These are phyloP conservation scores for Anthoceros angustus DNA, from an alignment of 225 moss, liverwort and hornwort species.

Conservation along the genomic window DNA sequence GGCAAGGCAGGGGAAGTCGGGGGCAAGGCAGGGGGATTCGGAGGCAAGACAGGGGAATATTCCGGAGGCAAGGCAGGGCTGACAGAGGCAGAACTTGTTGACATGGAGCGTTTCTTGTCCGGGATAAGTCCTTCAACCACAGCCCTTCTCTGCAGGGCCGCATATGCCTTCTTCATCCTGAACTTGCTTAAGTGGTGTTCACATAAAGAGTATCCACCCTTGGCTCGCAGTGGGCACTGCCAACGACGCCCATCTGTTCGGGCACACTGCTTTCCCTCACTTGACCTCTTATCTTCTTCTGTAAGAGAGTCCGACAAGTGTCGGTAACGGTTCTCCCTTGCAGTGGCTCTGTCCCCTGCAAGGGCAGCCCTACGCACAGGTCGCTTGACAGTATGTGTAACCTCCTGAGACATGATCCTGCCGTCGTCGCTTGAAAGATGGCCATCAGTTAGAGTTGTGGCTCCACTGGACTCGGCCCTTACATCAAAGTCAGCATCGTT, in stretches of 20 bases:
- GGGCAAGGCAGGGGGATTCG: no score
- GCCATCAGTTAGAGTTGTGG: not conserved
- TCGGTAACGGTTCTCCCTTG: not conserved
- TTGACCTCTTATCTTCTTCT: conserved; percentile 19
- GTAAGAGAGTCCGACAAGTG: conserved; percentile 4
- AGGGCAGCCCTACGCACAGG: not conserved
- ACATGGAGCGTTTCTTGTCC: not conserved
- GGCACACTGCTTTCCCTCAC: conserved; percentile 20
- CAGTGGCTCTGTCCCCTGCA: not conserved
- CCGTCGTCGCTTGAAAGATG: not conserved
- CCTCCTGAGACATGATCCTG: not conserved
- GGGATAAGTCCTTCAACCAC: not conserved
- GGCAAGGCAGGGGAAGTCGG: no score
- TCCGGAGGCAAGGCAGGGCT: no score
- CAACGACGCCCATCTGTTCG: conserved; percentile 34
- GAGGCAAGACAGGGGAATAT: no score
- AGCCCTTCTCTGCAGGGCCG: not conserved
- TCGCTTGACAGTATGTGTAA: not conserved
- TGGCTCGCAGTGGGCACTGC: conserved; percentile 27
- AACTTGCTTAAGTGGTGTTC: conserved; percentile 34
- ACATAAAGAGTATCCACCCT: conserved; percentile 25
- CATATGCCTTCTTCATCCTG: conserved; percentile 16
- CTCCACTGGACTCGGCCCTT: not conserved
- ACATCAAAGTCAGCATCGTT: not conserved
- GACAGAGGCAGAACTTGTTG: no score